Evolutionary conservation across 345 rosid genomes (phyloP).

Genomic region (Populus euphratica): DNA sequence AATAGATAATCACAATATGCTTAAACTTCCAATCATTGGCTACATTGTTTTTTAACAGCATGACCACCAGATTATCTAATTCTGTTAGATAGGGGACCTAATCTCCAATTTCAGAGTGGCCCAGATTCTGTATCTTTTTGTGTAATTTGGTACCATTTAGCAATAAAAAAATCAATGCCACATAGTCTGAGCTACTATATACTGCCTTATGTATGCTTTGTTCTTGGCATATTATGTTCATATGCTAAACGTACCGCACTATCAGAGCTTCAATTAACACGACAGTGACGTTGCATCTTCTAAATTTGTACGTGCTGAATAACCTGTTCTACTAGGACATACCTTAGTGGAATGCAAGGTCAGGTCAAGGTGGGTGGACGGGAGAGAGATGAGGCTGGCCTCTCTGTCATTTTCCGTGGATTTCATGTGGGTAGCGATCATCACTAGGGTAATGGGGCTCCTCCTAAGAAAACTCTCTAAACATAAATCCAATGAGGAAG

Average conservation of each 20-base stretch:
- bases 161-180: not conserved
- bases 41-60: not conserved
- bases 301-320: not conserved
- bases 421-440: not conserved
- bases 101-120: not conserved
- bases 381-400: conserved; percentile 7
- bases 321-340: conserved; percentile 20
- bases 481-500: conserved; percentile 8
- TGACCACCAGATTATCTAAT: not conserved
- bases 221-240: not conserved
- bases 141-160: not conserved
- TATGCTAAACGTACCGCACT: not conserved
- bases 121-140: not conserved
- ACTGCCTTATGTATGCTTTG: not conserved
- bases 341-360: conserved; percentile 15
- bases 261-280: not conserved
- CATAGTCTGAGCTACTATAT: not conserved
- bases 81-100: not conserved
- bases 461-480: not conserved
- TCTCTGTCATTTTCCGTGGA: conserved; percentile 7
- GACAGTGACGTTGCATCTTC: not conserved
- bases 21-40: conserved; percentile 1
- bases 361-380: not conserved
- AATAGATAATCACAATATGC: conserved; percentile 1
- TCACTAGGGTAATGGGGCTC: conserved; percentile 8